Conservation (phyloP, 2,329 filamentous ascomycete genomes). For the Tolypocladium tundrense region DNA sequence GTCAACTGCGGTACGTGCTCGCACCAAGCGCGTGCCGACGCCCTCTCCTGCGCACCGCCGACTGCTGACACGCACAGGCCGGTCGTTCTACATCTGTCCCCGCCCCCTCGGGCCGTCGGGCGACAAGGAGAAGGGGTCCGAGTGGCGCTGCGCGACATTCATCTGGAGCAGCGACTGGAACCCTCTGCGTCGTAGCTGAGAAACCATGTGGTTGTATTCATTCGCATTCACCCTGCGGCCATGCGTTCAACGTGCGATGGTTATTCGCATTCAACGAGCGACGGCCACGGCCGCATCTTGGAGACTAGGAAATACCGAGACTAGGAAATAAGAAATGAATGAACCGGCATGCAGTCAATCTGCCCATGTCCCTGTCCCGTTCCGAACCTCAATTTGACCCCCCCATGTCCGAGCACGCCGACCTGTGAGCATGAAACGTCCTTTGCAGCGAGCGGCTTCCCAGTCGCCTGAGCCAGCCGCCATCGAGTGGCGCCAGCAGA, state of each 20-base stretch:
- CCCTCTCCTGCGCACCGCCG: not conserved
- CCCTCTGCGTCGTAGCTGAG: conserved; percentile 5
- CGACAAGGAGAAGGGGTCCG: conserved; percentile 69
- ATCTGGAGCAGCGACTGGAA: conserved; percentile 57
- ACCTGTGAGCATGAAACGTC: not conserved
- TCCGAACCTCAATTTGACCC: not conserved
- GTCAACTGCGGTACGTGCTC: conserved; percentile 57
- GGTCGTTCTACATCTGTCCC: conserved; percentile 54
- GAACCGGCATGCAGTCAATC: not conserved
- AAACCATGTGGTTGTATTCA: not conserved
- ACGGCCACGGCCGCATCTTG: not conserved
- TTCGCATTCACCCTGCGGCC: not conserved
- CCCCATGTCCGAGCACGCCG: rapidly evolving
- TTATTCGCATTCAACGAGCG: not conserved
- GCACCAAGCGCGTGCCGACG: no score
- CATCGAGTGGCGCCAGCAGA: not conserved
- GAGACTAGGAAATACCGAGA: not conserved
- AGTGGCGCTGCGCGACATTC: conserved; percentile 85
- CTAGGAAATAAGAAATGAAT: not conserved
- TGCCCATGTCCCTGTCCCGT: not conserved
- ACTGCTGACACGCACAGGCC: conserved; percentile 26
- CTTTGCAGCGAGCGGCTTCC: not conserved
- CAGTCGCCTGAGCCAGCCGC: not conserved
- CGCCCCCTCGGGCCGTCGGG: conserved; percentile 77
- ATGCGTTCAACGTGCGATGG: not conserved